These are phyloP conservation scores for Boechera retrofracta DNA, from an alignment of 345 rosid species.

Conservation along the genomic window DNA sequence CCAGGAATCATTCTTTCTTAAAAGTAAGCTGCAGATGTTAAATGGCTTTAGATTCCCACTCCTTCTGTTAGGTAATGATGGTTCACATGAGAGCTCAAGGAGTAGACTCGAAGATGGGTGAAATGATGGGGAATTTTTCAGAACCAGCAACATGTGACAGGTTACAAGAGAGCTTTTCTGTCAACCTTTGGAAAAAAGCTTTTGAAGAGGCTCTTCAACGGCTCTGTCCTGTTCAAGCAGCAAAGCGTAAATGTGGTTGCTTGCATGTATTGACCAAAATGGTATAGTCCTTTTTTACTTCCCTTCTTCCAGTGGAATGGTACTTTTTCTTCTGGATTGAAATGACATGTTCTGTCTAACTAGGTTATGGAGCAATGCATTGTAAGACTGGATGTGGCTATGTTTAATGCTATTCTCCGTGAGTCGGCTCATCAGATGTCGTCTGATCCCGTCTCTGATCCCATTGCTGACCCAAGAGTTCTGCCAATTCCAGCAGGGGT, in stretches of 20 bases:
- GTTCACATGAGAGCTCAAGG: conserved; percentile 76
- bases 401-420: conserved; percentile 96
- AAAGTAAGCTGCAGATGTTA: conserved; percentile 24
- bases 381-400: conserved; percentile 88
- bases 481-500: conserved; percentile 96
- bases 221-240: conserved; percentile 87
- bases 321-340: conserved; percentile 34
- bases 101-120: conserved; percentile 48
- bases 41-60: conserved; percentile 22
- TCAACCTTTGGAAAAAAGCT: conserved; percentile 81
- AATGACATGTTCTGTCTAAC: conserved; percentile 53
- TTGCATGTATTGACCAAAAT: conserved; percentile 68
- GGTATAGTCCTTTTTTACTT: conserved; percentile 50
- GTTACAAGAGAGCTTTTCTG: conserved; percentile 79
- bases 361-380: conserved; percentile 93
- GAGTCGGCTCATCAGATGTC: conserved; percentile 95
- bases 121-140: conserved; percentile 54
- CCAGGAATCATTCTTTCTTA: neutral
- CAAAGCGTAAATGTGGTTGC: conserved; percentile 82
- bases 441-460: conserved; percentile 87
- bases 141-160: conserved; percentile 84
- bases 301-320: conserved; percentile 22
- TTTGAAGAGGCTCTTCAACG: conserved; percentile 77
- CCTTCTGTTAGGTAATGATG: conserved; percentile 65
- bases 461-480: conserved; percentile 82